Conservation (phyloP, 306 rosid genomes). For the Acacia acuminata region DNA sequence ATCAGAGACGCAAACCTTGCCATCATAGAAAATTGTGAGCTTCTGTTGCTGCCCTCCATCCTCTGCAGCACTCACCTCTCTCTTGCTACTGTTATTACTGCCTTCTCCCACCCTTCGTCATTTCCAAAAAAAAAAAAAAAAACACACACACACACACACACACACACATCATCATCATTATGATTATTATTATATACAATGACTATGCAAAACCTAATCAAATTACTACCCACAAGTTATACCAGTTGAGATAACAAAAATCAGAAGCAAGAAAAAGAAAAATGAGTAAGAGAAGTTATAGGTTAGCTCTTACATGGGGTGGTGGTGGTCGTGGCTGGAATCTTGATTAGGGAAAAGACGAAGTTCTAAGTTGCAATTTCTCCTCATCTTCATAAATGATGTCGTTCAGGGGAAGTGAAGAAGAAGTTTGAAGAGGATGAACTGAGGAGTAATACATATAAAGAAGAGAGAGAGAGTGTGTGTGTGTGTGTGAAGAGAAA, state of each 20-base stretch:
- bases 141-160: no score
- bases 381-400: slow-evolving; percentile 36
- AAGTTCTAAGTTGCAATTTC: slow-evolving; percentile 74
- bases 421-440: background rate
- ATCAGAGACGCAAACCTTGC: slow-evolving; percentile 61
- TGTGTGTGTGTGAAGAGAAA: background rate
- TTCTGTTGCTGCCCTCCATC: slow-evolving; percentile 22
- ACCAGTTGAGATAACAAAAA: no score
- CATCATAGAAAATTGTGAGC: slow-evolving; percentile 72
- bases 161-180: no score
- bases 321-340: slow-evolving; percentile 5
- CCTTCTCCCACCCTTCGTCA: slow-evolving; percentile 33
- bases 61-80: slow-evolving; percentile 16
- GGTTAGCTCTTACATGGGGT: slow-evolving; percentile 28
- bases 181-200: no score
- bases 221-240: no score
- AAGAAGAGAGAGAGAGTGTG: background rate
- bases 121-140: background rate
- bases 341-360: slow-evolving; percentile 46
- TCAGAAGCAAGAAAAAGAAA: background rate
- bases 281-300: background rate
- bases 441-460: background rate
- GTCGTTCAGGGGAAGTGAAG: background rate
- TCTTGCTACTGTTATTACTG: background rate
- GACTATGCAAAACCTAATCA: background rate